Evolutionary conservation across 1,139 yeast species (phyloP).

Genomic region (Saccharomycopsis hybrid): DNA sequence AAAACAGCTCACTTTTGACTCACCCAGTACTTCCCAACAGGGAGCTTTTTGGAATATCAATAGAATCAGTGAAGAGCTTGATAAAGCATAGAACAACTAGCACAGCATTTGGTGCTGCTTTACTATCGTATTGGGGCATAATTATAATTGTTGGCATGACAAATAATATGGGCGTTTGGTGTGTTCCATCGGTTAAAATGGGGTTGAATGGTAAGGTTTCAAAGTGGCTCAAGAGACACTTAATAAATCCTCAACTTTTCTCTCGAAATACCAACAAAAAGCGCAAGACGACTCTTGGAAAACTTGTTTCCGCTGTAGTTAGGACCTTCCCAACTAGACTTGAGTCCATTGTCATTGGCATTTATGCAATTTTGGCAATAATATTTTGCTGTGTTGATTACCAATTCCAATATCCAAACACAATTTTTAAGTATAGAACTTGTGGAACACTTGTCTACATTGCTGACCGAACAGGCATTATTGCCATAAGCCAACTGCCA

Average conservation of each 20-base stretch:
- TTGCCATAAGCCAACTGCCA: slow-evolving; percentile 48
- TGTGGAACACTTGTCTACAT: slow-evolving; percentile 31
- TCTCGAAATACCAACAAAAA: slow-evolving; percentile 12
- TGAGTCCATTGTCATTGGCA: slow-evolving; percentile 27
- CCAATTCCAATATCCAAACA: slow-evolving; percentile 25
- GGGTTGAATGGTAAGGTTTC: slow-evolving; percentile 23
- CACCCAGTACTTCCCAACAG: slow-evolving; percentile 16
- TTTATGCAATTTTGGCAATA: slow-evolving; percentile 26
- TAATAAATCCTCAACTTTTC: slow-evolving; percentile 29
- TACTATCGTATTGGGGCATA: slow-evolving; percentile 29
- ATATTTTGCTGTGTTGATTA: slow-evolving; percentile 28
- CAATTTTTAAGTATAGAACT: slow-evolving; percentile 27
- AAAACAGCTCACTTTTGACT: not conserved
- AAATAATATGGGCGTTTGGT: slow-evolving; percentile 28
- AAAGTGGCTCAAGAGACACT: slow-evolving; percentile 28
- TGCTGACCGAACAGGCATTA: slow-evolving; percentile 53
- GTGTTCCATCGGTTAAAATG: slow-evolving; percentile 27
- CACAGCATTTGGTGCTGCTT: slow-evolving; percentile 27
- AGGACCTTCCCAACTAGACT: slow-evolving; percentile 28
- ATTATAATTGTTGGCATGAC: slow-evolving; percentile 24
- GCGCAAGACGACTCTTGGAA: slow-evolving; percentile 1
- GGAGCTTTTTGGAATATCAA: slow-evolving; percentile 24
- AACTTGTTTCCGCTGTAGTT: slow-evolving; percentile 17
- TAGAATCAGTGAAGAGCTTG: slow-evolving; percentile 26
- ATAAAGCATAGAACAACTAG: slow-evolving; percentile 27